Percentiles rank a stretch among this genome's conserved stretches.
These are phyloP conservation scores for Botrytis pseudocinerea DNA, from an alignment of 2,329 filamentous ascomycete species.

Conservation along the genomic window DNA sequence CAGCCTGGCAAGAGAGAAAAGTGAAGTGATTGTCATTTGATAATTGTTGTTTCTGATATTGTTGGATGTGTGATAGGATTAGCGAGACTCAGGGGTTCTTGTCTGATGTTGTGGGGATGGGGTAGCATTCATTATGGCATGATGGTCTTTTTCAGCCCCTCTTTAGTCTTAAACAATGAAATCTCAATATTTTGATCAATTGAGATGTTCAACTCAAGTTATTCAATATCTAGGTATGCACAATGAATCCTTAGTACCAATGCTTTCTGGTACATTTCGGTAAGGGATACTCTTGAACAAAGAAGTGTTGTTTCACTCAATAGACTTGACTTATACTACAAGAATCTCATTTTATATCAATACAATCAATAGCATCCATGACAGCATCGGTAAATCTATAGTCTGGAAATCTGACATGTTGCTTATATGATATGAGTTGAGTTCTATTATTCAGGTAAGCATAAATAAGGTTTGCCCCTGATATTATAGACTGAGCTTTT, in stretches of 20 bases:
- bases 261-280: neutral
- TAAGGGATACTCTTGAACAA: neutral
- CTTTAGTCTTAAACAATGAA: neutral
- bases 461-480: too few species aligned
- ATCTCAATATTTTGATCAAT: neutral
- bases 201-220: neutral
- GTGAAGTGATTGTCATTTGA: neutral
- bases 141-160: neutral
- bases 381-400: accelerated
- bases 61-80: neutral
- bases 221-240: neutral
- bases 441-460: neutral
- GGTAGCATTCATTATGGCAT: neutral
- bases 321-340: neutral
- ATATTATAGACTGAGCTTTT: neutral
- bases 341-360: neutral
- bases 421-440: neutral
- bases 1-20: neutral
- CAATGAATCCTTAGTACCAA: neutral
- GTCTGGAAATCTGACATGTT: neutral
- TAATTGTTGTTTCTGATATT: neutral
- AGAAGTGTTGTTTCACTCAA: neutral
- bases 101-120: neutral
- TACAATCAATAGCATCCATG: neutral
- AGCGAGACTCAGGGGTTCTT: slow-evolving; percentile 5